Conservation (phyloP, 2,329 filamentous ascomycete genomes). For the Xylariaceae sp. region DNA sequence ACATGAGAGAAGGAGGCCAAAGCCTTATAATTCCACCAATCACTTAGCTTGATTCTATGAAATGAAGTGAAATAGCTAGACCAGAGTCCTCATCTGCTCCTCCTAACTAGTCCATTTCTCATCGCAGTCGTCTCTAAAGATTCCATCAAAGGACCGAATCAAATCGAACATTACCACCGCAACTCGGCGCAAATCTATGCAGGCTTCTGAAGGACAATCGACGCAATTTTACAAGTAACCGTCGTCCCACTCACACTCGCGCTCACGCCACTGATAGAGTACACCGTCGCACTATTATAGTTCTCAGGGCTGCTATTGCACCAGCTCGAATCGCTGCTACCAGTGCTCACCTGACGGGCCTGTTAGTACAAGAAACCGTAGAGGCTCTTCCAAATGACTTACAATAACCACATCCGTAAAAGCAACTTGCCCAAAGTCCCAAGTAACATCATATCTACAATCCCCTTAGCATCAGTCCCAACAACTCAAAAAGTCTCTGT, state of each 20-base stretch:
- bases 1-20: too few relatives aligned
- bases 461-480: background rate
- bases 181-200: constrained; percentile 12
- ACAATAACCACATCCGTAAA: constrained; percentile 47
- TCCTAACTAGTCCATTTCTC: too few relatives aligned
- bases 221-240: constrained; percentile 40
- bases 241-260: constrained; percentile 32
- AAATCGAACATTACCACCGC: too few relatives aligned
- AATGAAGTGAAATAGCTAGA: too few relatives aligned
- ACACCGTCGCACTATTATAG: constrained; percentile 34
- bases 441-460: constrained; percentile 30
- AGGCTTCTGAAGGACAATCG: constrained; percentile 41
- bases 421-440: constrained; percentile 37
- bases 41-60: too few relatives aligned
- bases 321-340: constrained; percentile 29
- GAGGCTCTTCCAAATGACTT: constrained; percentile 11
- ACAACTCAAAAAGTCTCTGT: background rate
- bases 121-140: too few relatives aligned
- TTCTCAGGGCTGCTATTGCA: constrained; percentile 34
- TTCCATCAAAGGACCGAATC: too few relatives aligned
- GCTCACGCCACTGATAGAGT: constrained; percentile 32
- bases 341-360: constrained; percentile 21
- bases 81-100: too few relatives aligned
- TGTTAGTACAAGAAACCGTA: constrained; percentile 1
- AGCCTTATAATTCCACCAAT: too few relatives aligned